phyloP scores from a whole-genome alignment of 495 filamentous ascomycete species.

The Paragyromitra xinjiangensis region DNA sequence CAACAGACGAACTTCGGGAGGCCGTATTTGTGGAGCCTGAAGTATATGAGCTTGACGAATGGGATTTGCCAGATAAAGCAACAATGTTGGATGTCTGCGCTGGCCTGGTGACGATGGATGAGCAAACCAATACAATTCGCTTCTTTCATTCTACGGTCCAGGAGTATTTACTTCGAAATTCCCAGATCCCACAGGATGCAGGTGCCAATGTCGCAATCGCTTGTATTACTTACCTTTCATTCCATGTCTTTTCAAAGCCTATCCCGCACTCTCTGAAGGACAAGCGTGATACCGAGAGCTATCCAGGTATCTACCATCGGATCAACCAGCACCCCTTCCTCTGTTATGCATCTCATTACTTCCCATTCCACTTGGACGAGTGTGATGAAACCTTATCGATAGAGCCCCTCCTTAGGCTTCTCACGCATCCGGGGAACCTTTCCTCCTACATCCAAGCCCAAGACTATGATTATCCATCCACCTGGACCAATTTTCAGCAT shows the following conservation, averaged over 20 bases:
- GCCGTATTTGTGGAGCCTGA: background rate
- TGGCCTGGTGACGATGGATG: background rate
- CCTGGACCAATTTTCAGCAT: background rate
- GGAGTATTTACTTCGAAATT: background rate
- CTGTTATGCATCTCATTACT: constrained; percentile 10
- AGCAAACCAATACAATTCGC: background rate
- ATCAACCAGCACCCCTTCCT: background rate
- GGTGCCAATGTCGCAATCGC: background rate
- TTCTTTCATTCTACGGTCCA: constrained; percentile 2
- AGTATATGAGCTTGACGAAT: background rate
- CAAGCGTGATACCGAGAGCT: background rate
- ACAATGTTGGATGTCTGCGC: background rate
- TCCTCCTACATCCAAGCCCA: background rate
- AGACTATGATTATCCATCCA: background rate
- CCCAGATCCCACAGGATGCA: background rate
- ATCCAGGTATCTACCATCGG: background rate
- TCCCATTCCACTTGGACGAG: background rate
- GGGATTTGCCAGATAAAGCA: background rate
- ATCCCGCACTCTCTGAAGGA: background rate
- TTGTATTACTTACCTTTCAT: constrained; percentile 21
- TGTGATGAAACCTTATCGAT: background rate
- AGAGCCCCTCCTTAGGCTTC: background rate
- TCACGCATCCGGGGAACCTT: background rate
- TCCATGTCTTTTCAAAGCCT: background rate
- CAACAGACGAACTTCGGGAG: background rate